phyloP scores from a whole-genome alignment of 257 asterid species.

The Echites panduratus region DNA sequence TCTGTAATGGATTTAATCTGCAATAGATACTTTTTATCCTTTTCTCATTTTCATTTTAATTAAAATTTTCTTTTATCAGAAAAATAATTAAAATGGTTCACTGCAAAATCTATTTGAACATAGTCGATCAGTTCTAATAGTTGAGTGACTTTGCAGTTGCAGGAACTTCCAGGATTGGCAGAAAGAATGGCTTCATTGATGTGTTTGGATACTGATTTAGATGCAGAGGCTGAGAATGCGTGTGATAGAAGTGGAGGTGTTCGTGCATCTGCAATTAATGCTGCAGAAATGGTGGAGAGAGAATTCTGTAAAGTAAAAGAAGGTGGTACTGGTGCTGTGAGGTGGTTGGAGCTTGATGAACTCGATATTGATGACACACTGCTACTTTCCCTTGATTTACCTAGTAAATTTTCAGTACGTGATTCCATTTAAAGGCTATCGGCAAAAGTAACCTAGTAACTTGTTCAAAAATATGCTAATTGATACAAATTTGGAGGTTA shows the following conservation, averaged over 20 bases:
- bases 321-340: conserved; percentile 41
- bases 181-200: conserved; percentile 89
- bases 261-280: conserved; percentile 32
- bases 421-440: neutral
- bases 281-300: conserved; percentile 53
- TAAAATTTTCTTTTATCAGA: neutral
- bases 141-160: conserved; percentile 49
- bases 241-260: conserved; percentile 21
- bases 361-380: conserved; percentile 61
- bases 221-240: conserved; percentile 36
- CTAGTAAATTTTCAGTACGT: conserved; percentile 66
- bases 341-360: conserved; percentile 97
- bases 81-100: neutral
- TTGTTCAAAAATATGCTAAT: neutral
- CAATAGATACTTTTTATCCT: neutral
- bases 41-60: neutral
- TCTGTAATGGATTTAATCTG: neutral
- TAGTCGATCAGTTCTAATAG: conserved; percentile 6
- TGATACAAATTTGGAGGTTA: neutral
- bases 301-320: conserved; percentile 48
- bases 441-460: neutral
- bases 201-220: conserved; percentile 77
- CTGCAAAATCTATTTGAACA: conserved; percentile 28
- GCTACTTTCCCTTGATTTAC: conserved; percentile 72
- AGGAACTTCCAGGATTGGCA: conserved; percentile 82